Base-by-base conservation (phyloP, 192 early-diverging fungal species). In the Haplosporangium gracile region DNA sequence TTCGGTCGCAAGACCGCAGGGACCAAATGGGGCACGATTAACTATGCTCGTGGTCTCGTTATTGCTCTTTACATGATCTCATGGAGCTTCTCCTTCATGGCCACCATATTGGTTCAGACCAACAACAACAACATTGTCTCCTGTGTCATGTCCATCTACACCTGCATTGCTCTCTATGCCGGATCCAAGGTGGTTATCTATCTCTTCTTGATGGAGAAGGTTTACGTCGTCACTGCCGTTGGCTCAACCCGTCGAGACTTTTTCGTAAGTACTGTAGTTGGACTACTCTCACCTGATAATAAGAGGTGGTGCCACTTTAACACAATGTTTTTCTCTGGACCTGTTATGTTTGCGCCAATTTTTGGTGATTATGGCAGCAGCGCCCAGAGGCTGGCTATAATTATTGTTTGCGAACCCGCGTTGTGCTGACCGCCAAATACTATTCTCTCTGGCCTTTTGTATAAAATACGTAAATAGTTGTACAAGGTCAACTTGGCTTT, bases 131-230 rank as follows among this genome's bases (percentile, higher is more conserved):
- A 82, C n/a, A 26, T 49, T 6, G 39, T 82, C 7, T 82, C 81
- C 11, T 82, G 81, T 39, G 45, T 8, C 1, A 71, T 82, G 70
- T 82, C 81, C 2, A 74, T 87, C 24, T 87, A 79, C 36, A 70
- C 79, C 32, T 85, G 86, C 60, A 79, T 88, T 29, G 43, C 85
- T 49, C 70, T 91, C 10, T 87, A 91, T 72, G 85, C 88, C 1
- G 24, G 72, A 9, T 77, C 83, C 78, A 91, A 91, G 51, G 72
- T 91, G 20, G 42, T 89, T 0, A 79, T 91, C n/a, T 91, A 89
- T 60, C 72, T 91, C 18, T 91, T 89, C 76, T 77, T 91, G 72
- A 89, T 88, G 43, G 90, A 91, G 81, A 78, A 75, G 74, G 77
- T 84, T 49, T 79, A 84, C n/a, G 77, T 84, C 9, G 82, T 84